Base-by-base conservation (phyloP, 1,284 basidiomycete species). In the Cutaneotrichosporon arboriforme region DNA sequence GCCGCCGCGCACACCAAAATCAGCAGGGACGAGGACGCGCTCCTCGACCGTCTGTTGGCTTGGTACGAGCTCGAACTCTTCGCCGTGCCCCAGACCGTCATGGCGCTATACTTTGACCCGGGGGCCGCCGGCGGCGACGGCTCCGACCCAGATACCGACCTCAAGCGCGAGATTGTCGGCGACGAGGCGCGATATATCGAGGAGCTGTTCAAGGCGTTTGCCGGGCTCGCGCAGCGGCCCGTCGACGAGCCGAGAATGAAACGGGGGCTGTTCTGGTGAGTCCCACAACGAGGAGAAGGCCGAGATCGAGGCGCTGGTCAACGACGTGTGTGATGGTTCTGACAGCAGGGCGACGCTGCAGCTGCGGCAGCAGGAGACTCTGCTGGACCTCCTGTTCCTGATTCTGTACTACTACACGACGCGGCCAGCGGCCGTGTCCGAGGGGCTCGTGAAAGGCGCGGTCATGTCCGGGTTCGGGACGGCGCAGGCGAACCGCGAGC, bases 311-410 rank as follows among this genome's bases (percentile, higher is more conserved):
- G n/a, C n/a, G n/a, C n/a, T n/a, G n/a, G n/a, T n/a, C n/a, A n/a
- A n/a, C n/a, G n/a, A n/a, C n/a, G n/a, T n/a, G n/a, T n/a, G n/a
- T n/a, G n/a, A n/a, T n/a, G n/a, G n/a, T n/a, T n/a, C 44, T 40
- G 23, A 49, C 48, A n/a, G 8, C 45, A 72, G 70, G 69, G 62
- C 68, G 8, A 64, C 60, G 14, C 61, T 68, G 22, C 69, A 73
- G 52, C 58, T 73, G 7, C 64, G 64, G 3, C 52, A 66, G 13
- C 70, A 73, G 58, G 64, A 65, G 35, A 53, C 58, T 12, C 45
- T 68, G 14, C 62, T 73, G 31, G 65, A 68, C 38, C 61, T 73
- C 21, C 61, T 73, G 22, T 71, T 73, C 55, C 58, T 65, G 35
- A 49, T 64, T 8, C 62, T 73, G 12, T 69, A 64, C 42, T 61